Evolutionary conservation across 2,329 filamentous ascomycete genomes (phyloP).

Genomic region (Cyphellophora europaea): DNA sequence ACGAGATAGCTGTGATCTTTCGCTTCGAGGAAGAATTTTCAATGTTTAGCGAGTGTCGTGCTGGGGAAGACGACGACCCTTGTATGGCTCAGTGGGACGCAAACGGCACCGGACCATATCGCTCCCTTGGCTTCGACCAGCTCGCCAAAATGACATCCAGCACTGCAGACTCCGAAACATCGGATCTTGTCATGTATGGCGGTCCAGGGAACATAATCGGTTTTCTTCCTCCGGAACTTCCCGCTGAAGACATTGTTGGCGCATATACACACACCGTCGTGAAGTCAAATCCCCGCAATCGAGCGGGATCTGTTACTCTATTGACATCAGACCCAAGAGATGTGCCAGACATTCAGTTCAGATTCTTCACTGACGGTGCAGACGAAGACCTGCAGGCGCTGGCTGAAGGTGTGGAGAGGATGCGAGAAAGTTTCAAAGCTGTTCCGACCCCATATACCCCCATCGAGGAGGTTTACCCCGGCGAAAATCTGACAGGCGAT

Average conservation of each 20-base stretch:
- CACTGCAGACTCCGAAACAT: constrained; percentile 33
- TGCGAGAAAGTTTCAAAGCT: too few species aligned
- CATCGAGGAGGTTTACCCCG: constrained; percentile 37
- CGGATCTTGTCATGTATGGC: constrained; percentile 48
- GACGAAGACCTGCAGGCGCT: constrained; percentile 44
- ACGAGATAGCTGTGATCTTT: constrained; percentile 3
- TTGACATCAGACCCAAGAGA: constrained; percentile 56
- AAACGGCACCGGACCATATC: constrained; percentile 26
- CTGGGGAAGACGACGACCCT: constrained; percentile 25
- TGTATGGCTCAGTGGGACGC: constrained; percentile 38
- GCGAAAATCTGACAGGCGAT: constrained; percentile 30
- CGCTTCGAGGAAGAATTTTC: constrained; percentile 21
- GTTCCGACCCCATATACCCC: too few species aligned
- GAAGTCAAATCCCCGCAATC: constrained; percentile 55
- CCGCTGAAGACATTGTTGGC: too few species aligned
- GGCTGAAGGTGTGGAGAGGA: constrained; percentile 45
- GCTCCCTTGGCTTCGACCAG: constrained; percentile 41
- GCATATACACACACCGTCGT: constrained; percentile 41
- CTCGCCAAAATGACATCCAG: constrained; percentile 33
- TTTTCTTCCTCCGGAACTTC: too few species aligned
- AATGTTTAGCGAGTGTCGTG: constrained; percentile 22
- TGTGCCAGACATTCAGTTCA: constrained; percentile 53
- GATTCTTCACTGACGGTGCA: constrained; percentile 41
- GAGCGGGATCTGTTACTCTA: constrained; percentile 52
- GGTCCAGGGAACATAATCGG: constrained; percentile 45